phyloP scores from a whole-genome alignment of 192 early-diverging fungal genomes.

The Geranomyces michiganensis region DNA sequence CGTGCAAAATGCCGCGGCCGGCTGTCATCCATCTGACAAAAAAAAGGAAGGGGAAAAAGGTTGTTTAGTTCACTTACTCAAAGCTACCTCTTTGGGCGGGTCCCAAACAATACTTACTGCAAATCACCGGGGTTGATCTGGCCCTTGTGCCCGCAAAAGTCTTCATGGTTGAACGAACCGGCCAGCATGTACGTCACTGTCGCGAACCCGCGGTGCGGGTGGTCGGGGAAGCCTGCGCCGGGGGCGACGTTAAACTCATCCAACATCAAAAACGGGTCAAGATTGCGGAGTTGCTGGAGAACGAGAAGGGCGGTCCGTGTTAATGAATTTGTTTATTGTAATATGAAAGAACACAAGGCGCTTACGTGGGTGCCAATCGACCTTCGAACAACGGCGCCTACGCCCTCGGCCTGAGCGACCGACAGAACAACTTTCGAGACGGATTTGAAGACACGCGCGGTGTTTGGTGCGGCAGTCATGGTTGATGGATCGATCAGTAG shows the following conservation, averaged over 20 bases:
- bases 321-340: too few species aligned
- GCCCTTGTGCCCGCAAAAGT: conserved; percentile 61
- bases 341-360: neutral
- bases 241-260: conserved; percentile 55
- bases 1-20: conserved; percentile 67
- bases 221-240: conserved; percentile 47
- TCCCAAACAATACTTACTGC: conserved; percentile 43
- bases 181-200: conserved; percentile 67
- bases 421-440: conserved; percentile 24
- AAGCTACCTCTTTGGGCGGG: too few species aligned
- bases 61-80: too few species aligned
- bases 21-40: conserved; percentile 63
- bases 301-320: too few species aligned
- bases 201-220: conserved; percentile 69
- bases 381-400: conserved; percentile 79
- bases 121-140: conserved; percentile 49
- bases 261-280: conserved; percentile 74
- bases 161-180: conserved; percentile 61
- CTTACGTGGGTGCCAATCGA: conserved; percentile 62
- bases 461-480: neutral
- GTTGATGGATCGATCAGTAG: neutral
- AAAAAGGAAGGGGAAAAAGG: too few species aligned
- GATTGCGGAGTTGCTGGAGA: neutral
- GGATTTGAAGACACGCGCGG: conserved; percentile 10
- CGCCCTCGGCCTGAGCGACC: conserved; percentile 64